Evolutionary conservation across 805 yeast species (phyloP).

Genomic region (Barnettozyma populi): DNA sequence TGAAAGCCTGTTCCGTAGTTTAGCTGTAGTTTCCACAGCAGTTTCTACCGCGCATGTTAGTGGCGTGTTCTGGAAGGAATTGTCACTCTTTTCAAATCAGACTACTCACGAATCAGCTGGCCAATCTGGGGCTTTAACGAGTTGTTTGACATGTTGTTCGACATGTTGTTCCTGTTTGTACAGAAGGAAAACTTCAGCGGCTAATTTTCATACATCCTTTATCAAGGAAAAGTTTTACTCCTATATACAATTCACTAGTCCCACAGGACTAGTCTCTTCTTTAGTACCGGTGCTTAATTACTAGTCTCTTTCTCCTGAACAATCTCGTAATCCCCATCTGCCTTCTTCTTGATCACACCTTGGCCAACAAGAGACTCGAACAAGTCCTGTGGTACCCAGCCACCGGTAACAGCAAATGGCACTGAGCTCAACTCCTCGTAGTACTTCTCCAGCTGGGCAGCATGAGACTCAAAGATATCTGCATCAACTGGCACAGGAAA

Average conservation of each 20-base stretch:
- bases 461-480: constrained; percentile 53
- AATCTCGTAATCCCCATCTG: constrained; percentile 47
- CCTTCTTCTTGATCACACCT: constrained; percentile 60
- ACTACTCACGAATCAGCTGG: constrained; percentile 17
- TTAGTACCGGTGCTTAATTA: not conserved
- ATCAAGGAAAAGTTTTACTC: not conserved
- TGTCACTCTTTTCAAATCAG: not conserved
- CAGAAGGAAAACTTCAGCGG: not conserved
- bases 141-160: constrained; percentile 5
- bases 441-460: constrained; percentile 54
- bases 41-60: constrained; percentile 8
- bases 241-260: constrained; percentile 1
- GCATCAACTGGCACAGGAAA: constrained; percentile 62
- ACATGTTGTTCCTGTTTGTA: constrained; percentile 2
- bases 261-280: not conserved
- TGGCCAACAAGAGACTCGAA: constrained; percentile 64
- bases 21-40: constrained; percentile 11
- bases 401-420: constrained; percentile 87
- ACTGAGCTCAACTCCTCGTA: constrained; percentile 60
- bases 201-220: not conserved
- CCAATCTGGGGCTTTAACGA: constrained; percentile 15
- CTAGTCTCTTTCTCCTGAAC: constrained; percentile 13
- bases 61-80: not conserved
- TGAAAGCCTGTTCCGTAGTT: constrained; percentile 9
- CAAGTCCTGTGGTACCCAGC: constrained; percentile 96